Percentiles rank a stretch among this genome's conserved stretches.
phyloP scores from a whole-genome alignment of 2,329 filamentous ascomycete genomes.

The Simplicillium aogashimaense region DNA sequence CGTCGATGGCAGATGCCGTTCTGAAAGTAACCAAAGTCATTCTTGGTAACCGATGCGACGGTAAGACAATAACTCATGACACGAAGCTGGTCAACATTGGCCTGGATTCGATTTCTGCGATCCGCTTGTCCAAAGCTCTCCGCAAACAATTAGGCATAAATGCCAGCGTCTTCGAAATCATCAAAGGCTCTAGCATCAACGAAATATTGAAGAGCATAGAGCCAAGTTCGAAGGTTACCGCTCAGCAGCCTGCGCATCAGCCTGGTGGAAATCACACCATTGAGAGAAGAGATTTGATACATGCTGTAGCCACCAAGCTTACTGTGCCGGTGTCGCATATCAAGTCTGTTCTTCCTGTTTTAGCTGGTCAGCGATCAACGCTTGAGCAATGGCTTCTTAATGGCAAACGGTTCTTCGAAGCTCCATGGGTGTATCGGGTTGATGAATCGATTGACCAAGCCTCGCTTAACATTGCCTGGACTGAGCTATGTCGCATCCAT shows the following conservation, averaged over 20 bases:
- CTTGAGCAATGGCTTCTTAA: constrained; percentile 13
- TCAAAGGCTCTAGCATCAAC: constrained; percentile 10
- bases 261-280: neutral
- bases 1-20: constrained; percentile 3
- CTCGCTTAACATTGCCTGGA: constrained; percentile 4
- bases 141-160: constrained; percentile 10
- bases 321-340: constrained; percentile 1
- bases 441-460: constrained; percentile 6
- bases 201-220: constrained; percentile 5
- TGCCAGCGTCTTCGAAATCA: constrained; percentile 11
- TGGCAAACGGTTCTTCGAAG: constrained; percentile 15
- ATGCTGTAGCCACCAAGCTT: neutral
- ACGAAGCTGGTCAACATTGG: constrained; percentile 13
- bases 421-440: constrained; percentile 14
- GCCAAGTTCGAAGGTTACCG: no score
- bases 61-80: constrained; percentile 8
- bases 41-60: constrained; percentile 4
- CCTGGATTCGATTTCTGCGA: constrained; percentile 14
- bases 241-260: no score
- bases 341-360: constrained; percentile 9
- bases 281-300: neutral
- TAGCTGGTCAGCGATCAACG: constrained; percentile 11
- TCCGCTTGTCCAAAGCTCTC: constrained; percentile 11
- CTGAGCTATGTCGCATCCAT: constrained; percentile 5
- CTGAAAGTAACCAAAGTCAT: constrained; percentile 8